Evolutionary conservation across 73 alveolate species (phyloP).

Genomic region (Effrenium voratum): DNA sequence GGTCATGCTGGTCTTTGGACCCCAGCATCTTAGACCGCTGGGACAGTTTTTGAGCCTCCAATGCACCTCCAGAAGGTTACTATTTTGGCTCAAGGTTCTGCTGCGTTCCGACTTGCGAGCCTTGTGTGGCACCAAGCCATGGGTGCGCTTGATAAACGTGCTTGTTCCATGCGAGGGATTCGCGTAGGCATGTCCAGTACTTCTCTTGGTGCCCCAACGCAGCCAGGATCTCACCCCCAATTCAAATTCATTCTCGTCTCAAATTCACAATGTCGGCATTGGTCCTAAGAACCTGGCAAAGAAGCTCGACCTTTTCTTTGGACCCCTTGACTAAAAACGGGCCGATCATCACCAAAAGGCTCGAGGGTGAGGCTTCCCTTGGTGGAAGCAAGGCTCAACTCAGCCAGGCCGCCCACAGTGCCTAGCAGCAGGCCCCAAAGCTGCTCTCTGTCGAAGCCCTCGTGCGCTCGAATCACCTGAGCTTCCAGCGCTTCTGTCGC

Average conservation of each 20-base stretch:
- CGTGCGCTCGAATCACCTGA: constrained; percentile 3
- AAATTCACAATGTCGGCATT: neutral
- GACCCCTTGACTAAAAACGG: neutral
- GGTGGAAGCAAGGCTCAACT: neutral
- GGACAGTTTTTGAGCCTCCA: too few relatives aligned
- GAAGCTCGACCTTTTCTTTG: neutral
- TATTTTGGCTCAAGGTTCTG: too few relatives aligned
- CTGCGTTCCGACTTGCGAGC: too few relatives aligned
- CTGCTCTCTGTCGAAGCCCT: neutral
- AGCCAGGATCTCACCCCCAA: neutral
- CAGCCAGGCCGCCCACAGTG: neutral
- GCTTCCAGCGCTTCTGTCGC: neutral
- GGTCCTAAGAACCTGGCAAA: neutral
- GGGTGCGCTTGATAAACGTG: too few relatives aligned
- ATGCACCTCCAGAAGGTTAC: too few relatives aligned
- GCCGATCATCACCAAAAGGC: too few relatives aligned
- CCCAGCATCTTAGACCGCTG: too few relatives aligned
- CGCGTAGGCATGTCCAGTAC: too few relatives aligned
- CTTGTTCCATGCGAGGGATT: too few relatives aligned
- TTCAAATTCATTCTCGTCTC: neutral
- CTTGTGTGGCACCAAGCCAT: too few relatives aligned
- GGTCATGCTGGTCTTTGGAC: too few relatives aligned
- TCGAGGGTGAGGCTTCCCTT: neutral
- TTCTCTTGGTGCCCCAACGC: too few relatives aligned
- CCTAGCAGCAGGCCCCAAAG: neutral